phyloP scores from a whole-genome alignment of 352 stramenopile species.

The Phytophthora melonis region DNA sequence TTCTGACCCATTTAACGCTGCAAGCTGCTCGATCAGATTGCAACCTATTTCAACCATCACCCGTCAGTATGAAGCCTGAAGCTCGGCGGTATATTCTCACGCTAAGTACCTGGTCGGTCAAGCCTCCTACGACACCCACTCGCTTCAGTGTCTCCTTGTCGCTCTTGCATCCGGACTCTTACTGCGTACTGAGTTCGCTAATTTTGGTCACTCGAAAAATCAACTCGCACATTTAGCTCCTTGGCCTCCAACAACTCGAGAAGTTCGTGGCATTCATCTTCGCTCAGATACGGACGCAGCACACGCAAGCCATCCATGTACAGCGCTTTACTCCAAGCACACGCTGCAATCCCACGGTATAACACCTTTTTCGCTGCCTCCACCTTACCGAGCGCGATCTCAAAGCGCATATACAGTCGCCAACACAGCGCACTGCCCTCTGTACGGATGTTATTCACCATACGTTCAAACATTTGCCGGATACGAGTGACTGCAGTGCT shows the following conservation, averaged over 20 bases:
- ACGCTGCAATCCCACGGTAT: constrained; percentile 74
- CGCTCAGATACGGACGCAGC: constrained; percentile 70
- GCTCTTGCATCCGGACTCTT: background rate
- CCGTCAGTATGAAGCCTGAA: background rate
- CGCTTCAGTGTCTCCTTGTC: constrained; percentile 2
- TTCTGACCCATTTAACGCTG: constrained; percentile 23
- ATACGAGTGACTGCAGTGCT: constrained; percentile 61
- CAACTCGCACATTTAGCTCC: constrained; percentile 72
- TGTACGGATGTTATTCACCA: constrained; percentile 62
- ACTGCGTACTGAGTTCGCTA: background rate
- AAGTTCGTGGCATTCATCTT: constrained; percentile 70
- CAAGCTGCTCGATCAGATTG: constrained; percentile 34
- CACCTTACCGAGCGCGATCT: constrained; percentile 74
- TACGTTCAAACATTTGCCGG: constrained; percentile 69
- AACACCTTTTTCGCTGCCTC: constrained; percentile 76
- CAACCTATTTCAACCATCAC: constrained; percentile 10
- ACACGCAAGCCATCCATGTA: constrained; percentile 75
- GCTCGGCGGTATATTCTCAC: background rate
- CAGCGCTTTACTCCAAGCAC: constrained; percentile 83
- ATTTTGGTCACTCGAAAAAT: constrained; percentile 38
- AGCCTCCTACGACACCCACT: constrained; percentile 1
- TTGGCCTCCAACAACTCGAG: constrained; percentile 76
- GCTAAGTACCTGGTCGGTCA: constrained; percentile 9
- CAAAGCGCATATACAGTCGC: constrained; percentile 83
- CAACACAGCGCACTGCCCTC: constrained; percentile 67